phyloP scores from a whole-genome alignment of 331 rosid genomes.

The Malus hybrid region DNA sequence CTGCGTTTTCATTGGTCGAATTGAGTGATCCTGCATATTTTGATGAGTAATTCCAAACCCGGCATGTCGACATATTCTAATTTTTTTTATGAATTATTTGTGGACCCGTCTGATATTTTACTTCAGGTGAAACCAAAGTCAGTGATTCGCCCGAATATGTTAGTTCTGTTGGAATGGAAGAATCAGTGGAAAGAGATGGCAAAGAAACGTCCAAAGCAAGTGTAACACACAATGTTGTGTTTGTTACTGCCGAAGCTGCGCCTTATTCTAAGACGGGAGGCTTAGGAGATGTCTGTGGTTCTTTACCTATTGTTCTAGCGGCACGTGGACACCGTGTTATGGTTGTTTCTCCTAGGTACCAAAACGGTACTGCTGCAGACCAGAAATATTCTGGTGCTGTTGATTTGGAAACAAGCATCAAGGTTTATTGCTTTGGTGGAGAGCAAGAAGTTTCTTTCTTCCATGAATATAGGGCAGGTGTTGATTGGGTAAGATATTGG shows the following conservation, averaged over 20 bases:
- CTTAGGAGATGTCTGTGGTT: slow-evolving; percentile 90
- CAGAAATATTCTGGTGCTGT: slow-evolving; percentile 32
- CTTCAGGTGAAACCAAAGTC: slow-evolving; percentile 7
- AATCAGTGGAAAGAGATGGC: slow-evolving; percentile 10
- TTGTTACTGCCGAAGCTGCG: slow-evolving; percentile 77
- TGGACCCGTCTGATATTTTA: neutral
- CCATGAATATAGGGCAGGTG: slow-evolving; percentile 68
- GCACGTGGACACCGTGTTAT: slow-evolving; percentile 86
- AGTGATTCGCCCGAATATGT: slow-evolving; percentile 3
- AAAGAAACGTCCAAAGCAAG: slow-evolving; percentile 18
- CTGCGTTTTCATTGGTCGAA: neutral
- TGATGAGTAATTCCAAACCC: neutral
- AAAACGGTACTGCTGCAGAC: slow-evolving; percentile 50
- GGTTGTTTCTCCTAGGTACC: slow-evolving; percentile 81
- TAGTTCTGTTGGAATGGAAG: neutral
- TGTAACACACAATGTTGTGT: slow-evolving; percentile 38
- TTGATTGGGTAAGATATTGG: slow-evolving; percentile 64
- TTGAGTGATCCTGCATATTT: neutral
- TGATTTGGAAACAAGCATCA: slow-evolving; percentile 23
- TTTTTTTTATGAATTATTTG: neutral
- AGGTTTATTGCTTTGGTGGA: slow-evolving; percentile 49
- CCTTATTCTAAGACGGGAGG: slow-evolving; percentile 94
- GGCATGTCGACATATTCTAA: neutral
- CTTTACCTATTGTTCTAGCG: slow-evolving; percentile 74
- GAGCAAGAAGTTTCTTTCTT: slow-evolving; percentile 67